phyloP scores from a whole-genome alignment of 2,329 filamentous ascomycete genomes.

The Colletotrichum lini region DNA sequence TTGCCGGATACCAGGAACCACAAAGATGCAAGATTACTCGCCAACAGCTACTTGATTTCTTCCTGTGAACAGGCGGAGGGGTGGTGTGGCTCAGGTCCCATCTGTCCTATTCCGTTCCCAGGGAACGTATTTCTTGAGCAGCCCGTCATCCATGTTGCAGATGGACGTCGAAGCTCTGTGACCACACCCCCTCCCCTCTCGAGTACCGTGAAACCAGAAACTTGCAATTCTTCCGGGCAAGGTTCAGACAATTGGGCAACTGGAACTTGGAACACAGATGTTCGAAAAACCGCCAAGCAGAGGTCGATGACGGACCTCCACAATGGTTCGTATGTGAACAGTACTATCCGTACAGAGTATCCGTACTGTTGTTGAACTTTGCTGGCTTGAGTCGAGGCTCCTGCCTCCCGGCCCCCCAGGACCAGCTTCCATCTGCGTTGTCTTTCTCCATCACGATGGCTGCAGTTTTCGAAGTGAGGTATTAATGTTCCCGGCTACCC shows the following conservation, averaged over 20 bases:
- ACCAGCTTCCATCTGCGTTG: slow-evolving; percentile 8
- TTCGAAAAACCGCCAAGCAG: slow-evolving; percentile 9
- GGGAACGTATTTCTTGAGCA: slow-evolving; percentile 16
- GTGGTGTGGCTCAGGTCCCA: slow-evolving; percentile 31
- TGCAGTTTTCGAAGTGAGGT: slow-evolving; percentile 27
- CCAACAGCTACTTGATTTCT: background rate
- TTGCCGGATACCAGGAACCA: background rate
- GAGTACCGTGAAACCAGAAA: background rate
- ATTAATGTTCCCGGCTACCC: slow-evolving; percentile 14
- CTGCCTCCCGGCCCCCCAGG: slow-evolving; percentile 13
- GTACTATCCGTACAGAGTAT: background rate
- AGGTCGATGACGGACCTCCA: slow-evolving; percentile 6
- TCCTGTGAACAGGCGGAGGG: background rate
- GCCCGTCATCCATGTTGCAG: background rate
- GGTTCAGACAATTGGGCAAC: background rate
- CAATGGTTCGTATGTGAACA: slow-evolving; percentile 4
- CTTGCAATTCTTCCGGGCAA: background rate
- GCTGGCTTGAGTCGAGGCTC: slow-evolving; percentile 9
- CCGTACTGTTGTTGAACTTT: background rate
- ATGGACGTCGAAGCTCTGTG: slow-evolving; percentile 7
- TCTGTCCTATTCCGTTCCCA: slow-evolving; percentile 9
- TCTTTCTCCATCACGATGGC: slow-evolving; percentile 12
- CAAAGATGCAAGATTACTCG: background rate
- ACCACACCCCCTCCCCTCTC: slow-evolving; percentile 22
- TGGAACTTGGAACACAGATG: slow-evolving; percentile 12